Base-by-base conservation (phyloP, 441 rosid genomes). In the Adansonia gregorii region DNA sequence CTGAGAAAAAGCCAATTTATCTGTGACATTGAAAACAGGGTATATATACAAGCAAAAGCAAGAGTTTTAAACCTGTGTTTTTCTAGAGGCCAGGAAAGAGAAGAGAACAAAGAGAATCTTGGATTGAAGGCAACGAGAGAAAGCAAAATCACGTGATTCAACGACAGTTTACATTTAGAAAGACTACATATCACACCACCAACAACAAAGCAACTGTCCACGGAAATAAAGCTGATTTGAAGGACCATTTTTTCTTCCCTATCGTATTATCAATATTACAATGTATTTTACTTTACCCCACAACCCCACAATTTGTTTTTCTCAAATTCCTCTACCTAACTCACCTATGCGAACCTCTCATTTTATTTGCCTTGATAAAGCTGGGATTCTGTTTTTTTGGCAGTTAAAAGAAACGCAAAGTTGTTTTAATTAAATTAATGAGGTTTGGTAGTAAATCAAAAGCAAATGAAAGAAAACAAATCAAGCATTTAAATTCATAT, bases 111-210 rank as follows among this genome's bases (percentile, higher is more conserved):
- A 69, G 80, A 84, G 79, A 87, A 85, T 81, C 72, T 59, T 56
- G 71, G 46, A 55, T 77, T 79, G 78, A 73, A 45, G 76, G 76
- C 68, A 75, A 83, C 70, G 78, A 79, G 83, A 74, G 85, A 76
- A 81, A 82, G 86, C 90, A 87, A 49, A 72, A 81, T 87, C 91
- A 89, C 91, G 92, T 92, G 94, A 87, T 45, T 72, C 65, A 74
- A 67, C 75, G 80, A 78, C 87, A 84, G 83, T 90, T 35, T 79
- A 56, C 84, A 72, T 78, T 77, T 78, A 45, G 35, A 61, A 61
- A 46, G 15, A 72, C 46, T 45, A 70, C 8, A 20, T 15, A 64
- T 79, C 78, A 67, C 80, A 72, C 19, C 80, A 72, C 19, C 73
- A n/a, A 8, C 64, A 72, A 58, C 72, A 7, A 61, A 52, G 45